Evolutionary conservation across 225 moss, liverwort and hornwort species (phyloP).

Genomic region (Marchantia polymorpha): DNA sequence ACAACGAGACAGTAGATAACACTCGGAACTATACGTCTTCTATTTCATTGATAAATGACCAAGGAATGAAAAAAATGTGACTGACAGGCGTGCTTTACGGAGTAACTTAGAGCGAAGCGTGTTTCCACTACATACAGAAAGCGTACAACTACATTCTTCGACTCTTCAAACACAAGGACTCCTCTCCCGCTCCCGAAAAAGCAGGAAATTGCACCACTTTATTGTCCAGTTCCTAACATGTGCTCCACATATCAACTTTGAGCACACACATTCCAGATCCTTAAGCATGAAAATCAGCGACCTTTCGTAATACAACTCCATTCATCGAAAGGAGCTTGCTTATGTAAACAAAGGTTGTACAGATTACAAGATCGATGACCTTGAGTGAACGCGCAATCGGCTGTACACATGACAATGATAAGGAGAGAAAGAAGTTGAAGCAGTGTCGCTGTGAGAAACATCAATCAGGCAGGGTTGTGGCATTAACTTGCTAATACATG

Average conservation of each 20-base stretch:
- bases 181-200: not conserved
- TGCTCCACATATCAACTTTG: not conserved
- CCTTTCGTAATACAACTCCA: conserved; percentile 3
- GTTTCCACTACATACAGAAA: not conserved
- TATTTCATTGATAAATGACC: no score
- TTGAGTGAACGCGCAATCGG: not conserved
- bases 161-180: not conserved
- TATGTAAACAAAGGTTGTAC: conserved; percentile 5
- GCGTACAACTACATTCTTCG: not conserved
- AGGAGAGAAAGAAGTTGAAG: not conserved
- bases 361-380: conserved; percentile 15
- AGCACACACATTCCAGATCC: conserved; percentile 6
- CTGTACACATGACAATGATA: conserved; percentile 11
- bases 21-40: no score
- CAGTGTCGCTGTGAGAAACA: conserved; percentile 2
- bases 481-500: conserved; percentile 15
- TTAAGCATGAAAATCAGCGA: not conserved
- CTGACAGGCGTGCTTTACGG: no score
- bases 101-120: not conserved
- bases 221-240: conserved; percentile 12
- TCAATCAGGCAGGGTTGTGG: conserved; percentile 14
- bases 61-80: no score
- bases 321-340: conserved; percentile 8
- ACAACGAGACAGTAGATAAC: no score
- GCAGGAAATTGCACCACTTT: conserved; percentile 3